These are phyloP conservation scores for Austroboletus niveus DNA, from an alignment of 1,284 basidiomycete species.

Conservation along the genomic window DNA sequence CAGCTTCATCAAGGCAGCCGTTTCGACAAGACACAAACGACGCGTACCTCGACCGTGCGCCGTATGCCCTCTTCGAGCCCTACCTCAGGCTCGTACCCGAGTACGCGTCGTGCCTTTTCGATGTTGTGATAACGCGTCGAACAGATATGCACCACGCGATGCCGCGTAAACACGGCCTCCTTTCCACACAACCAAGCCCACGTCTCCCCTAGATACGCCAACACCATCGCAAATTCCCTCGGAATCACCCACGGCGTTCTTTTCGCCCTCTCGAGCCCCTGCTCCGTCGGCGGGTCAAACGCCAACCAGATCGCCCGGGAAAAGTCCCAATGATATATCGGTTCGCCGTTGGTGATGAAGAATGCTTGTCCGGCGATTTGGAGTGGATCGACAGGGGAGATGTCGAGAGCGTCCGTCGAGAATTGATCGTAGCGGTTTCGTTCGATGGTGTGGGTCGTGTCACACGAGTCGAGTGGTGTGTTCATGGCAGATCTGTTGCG, in stretches of 20 bases:
- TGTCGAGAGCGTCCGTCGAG: constrained; percentile 52
- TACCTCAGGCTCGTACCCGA: constrained; percentile 92
- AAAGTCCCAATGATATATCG: constrained; percentile 96
- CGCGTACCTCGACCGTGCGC: constrained; percentile 65
- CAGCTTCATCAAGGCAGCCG: too few relatives aligned
- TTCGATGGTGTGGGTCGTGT: constrained; percentile 55
- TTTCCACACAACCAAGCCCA: constrained; percentile 76
- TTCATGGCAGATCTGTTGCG: constrained; percentile 59
- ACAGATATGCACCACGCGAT: constrained; percentile 78
- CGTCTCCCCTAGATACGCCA: constrained; percentile 75
- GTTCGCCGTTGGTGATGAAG: constrained; percentile 98
- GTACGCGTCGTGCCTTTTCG: constrained; percentile 88
- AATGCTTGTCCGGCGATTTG: constrained; percentile 92
- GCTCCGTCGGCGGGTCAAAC: constrained; percentile 59
- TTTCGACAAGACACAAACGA: background rate
- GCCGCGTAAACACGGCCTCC: constrained; percentile 86
- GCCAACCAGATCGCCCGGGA: constrained; percentile 82
- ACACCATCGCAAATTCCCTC: constrained; percentile 61
- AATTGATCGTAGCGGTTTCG: constrained; percentile 78
- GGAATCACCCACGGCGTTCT: constrained; percentile 57
- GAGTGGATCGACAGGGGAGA: constrained; percentile 52
- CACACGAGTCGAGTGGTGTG: constrained; percentile 44
- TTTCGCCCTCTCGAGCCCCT: constrained; percentile 31
- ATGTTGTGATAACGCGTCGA: constrained; percentile 89
- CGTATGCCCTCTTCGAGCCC: constrained; percentile 88